Base-by-base conservation (phyloP, 2,329 filamentous ascomycete genomes). In the Nakataea oryzae region DNA sequence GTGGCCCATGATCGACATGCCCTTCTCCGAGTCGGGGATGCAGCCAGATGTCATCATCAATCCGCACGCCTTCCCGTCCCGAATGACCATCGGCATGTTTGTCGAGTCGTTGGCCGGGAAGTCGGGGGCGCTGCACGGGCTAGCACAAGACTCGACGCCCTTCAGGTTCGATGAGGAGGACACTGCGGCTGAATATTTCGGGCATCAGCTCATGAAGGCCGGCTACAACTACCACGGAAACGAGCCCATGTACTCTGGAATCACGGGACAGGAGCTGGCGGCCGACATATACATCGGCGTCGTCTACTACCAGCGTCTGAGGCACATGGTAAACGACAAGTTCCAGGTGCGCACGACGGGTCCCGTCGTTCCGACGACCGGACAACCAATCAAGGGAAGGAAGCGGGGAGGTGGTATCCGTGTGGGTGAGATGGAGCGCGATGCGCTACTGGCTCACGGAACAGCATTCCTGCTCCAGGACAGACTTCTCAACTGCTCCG, bases 261-360 rank as follows among this genome's bases (percentile, higher is more conserved):
- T 97, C 73, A 99, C 95, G 0, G 95, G 95, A 65, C 87, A 96
- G 73, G 93, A 97, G 75, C 87, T 99, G 54, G 87, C 87, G 26
- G 93, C 92, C 8, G 95, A 99, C 73, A 97, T 99, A 71, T 99
- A 96, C 78, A 86, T 97, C 64, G 95, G 95, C 58, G 87, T 97
- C 13, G 95, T 99, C 64, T 97, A 97, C 81, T 99, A 99, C 81
- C 95, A 99, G 77, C 88, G 95, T 74, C 83, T 99, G 64, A 84
- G 95, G 74, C 95, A 99, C 87, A 99, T 99, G 95, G 95, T 99
- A 62, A 97, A 97, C 83, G 95, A 99, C 77, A 99, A 99, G 77
- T 99, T 90, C 81, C 95, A 99, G 75, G 95, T 97, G 62, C 87
- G 95, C 75, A 97, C 95, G 3, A 97, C 95, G 0, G 95, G 95